Evolutionary conservation across 768 basidiomycete species (phyloP).

Genomic region (Botryobasidium botryosum): DNA sequence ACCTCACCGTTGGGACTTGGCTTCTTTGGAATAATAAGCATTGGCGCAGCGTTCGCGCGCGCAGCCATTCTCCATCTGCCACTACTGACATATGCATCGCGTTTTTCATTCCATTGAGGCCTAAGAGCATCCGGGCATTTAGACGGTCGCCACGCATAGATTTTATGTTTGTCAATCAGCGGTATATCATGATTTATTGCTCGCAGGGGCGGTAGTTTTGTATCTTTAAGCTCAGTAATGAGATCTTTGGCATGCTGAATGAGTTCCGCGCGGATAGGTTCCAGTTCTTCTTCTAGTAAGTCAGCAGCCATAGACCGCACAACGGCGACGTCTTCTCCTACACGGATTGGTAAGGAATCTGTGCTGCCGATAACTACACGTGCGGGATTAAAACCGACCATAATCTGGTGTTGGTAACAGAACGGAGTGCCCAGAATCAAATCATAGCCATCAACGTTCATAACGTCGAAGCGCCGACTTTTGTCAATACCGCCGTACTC

Average conservation of each 20-base stretch:
- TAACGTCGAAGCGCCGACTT: constrained; percentile 21
- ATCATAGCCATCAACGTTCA: constrained; percentile 27
- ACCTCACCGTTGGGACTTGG: neutral
- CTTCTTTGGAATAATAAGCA: neutral
- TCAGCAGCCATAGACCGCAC: constrained; percentile 1
- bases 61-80: neutral
- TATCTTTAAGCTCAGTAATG: neutral
- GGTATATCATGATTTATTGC: constrained; percentile 4
- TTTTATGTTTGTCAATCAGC: constrained; percentile 2
- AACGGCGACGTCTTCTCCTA: neutral
- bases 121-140: neutral
- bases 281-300: constrained; percentile 1
- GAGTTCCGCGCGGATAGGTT: neutral
- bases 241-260: constrained; percentile 1
- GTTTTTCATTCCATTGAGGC: neutral
- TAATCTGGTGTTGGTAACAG: constrained; percentile 3
- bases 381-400: constrained; percentile 6
- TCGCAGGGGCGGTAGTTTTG: constrained; percentile 1
- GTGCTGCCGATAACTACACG: neutral
- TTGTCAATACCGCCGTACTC: constrained; percentile 23
- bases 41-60: neutral
- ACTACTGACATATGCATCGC: neutral
- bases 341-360: neutral
- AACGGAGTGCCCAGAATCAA: constrained; percentile 19
- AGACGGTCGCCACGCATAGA: too few relatives aligned